These are phyloP conservation scores for Coelastrella sp. DNA, from an alignment of 139 green algal genomes.

Conservation along the genomic window DNA sequence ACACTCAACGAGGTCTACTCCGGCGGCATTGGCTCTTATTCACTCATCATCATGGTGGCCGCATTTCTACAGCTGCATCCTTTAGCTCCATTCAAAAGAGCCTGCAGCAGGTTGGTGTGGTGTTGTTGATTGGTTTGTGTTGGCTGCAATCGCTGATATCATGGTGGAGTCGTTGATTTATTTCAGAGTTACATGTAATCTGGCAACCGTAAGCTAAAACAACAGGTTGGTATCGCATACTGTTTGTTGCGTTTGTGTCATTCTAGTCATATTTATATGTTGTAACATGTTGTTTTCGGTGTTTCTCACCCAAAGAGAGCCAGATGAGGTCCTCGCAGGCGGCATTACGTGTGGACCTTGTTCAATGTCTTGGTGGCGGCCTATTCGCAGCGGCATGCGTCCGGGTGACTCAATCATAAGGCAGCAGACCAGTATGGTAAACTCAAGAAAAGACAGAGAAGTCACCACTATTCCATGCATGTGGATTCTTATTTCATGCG, in stretches of 20 bases:
- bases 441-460: too few relatives aligned
- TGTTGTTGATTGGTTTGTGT: too few relatives aligned
- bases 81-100: constrained; percentile 26
- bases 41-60: constrained; percentile 93
- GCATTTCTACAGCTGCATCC: constrained; percentile 89
- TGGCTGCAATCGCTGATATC: constrained; percentile 61
- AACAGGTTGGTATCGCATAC: too few relatives aligned
- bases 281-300: too few relatives aligned
- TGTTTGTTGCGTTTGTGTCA: too few relatives aligned
- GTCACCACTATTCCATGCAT: too few relatives aligned
- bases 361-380: constrained; percentile 92
- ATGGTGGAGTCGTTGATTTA: constrained; percentile 94
- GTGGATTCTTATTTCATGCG: too few relatives aligned
- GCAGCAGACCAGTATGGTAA: too few relatives aligned
- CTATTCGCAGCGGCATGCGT: constrained; percentile 88
- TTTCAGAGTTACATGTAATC: constrained; percentile 65
- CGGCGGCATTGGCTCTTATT: constrained; percentile 95
- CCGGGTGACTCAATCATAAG: constrained; percentile 16
- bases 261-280: constrained; percentile 64
- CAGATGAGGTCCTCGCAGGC: constrained; percentile 97
- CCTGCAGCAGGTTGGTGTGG: not conserved
- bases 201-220: too few relatives aligned
- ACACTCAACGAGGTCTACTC: constrained; percentile 97
- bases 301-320: constrained; percentile 88
- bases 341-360: constrained; percentile 90